Conservation (phyloP, 768 basidiomycete genomes). For the Tricholoma sp. region DNA sequence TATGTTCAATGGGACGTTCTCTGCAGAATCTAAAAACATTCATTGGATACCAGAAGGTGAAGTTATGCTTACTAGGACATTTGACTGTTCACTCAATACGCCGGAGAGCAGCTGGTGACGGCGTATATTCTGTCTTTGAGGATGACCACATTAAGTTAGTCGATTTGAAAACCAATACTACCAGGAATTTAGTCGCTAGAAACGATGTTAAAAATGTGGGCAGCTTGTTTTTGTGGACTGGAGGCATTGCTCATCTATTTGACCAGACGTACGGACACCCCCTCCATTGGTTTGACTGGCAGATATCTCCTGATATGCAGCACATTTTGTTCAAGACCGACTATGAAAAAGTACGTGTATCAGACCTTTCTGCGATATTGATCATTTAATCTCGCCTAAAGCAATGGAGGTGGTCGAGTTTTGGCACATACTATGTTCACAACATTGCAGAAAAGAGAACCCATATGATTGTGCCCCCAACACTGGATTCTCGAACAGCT, state of each 20-base stretch:
- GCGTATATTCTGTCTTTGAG: slow-evolving; percentile 70
- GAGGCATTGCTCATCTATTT: slow-evolving; percentile 3
- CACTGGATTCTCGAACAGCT: slow-evolving; percentile 64
- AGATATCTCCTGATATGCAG: slow-evolving; percentile 87
- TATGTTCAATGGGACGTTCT: slow-evolving; percentile 89
- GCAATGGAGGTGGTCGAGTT: slow-evolving; percentile 94
- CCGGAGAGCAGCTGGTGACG: slow-evolving; percentile 73
- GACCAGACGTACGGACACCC: slow-evolving; percentile 49
- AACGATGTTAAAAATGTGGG: slow-evolving; percentile 63
- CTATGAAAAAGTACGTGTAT: slow-evolving; percentile 53
- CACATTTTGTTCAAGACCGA: slow-evolving; percentile 80
- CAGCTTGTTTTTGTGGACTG: background rate
- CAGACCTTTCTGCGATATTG: background rate
- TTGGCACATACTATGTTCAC: slow-evolving; percentile 93
- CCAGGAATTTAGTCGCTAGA: slow-evolving; percentile 51
- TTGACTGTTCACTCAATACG: background rate
- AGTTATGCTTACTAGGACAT: slow-evolving; percentile 11
- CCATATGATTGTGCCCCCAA: slow-evolving; percentile 62
- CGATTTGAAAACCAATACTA: slow-evolving; percentile 72
- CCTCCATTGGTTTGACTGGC: slow-evolving; percentile 59
- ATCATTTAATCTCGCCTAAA: slow-evolving; percentile 20
- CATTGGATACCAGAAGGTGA: slow-evolving; percentile 92
- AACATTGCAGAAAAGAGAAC: slow-evolving; percentile 64
- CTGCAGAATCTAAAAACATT: slow-evolving; percentile 37
- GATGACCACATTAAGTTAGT: slow-evolving; percentile 70